phyloP scores from a whole-genome alignment of 2,329 filamentous ascomycete species.

The Pseudocercospora vitis region DNA sequence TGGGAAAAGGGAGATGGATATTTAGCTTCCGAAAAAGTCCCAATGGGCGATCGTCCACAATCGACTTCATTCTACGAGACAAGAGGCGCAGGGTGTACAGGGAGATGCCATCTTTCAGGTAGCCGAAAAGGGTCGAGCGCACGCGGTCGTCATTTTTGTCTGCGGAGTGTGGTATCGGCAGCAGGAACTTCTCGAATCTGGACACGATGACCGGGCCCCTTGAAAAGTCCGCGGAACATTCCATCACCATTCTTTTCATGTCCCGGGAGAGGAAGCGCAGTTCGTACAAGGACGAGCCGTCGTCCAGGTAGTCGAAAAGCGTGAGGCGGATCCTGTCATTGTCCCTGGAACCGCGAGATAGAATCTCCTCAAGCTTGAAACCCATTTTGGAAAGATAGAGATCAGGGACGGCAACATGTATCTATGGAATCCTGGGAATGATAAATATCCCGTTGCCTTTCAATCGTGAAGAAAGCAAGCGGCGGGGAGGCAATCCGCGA shows the following conservation, averaged over 20 bases:
- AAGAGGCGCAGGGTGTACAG: slow-evolving; percentile 23
- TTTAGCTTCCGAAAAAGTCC: slow-evolving; percentile 9
- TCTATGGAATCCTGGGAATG: no score
- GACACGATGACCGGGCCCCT: no score
- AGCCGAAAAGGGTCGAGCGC: slow-evolving; percentile 17
- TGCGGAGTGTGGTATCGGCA: no score
- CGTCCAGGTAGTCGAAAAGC: slow-evolving; percentile 21
- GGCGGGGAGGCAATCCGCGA: no score
- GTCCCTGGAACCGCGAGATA: slow-evolving; percentile 16
- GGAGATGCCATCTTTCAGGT: slow-evolving; percentile 17
- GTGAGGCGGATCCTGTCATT: slow-evolving; percentile 12
- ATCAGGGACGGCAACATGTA: neutral
- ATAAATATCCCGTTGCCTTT: no score
- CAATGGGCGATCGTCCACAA: slow-evolving; percentile 10
- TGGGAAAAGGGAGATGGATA: slow-evolving; percentile 4
- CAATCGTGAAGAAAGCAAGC: no score
- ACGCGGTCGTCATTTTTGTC: no score
- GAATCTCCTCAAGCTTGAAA: slow-evolving; percentile 24
- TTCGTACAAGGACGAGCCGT: slow-evolving; percentile 15
- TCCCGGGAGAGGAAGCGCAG: slow-evolving; percentile 23
- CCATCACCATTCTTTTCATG: slow-evolving; percentile 3
- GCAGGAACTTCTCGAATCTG: no score
- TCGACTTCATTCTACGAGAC: slow-evolving; percentile 13
- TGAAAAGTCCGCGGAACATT: no score
- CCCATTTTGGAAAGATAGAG: slow-evolving; percentile 14